A percentile compares a stretch with the other conserved stretches of the same genome.
These are phyloP conservation scores for Candolleomyces aberdarensis DNA, from an alignment of 768 basidiomycete genomes.

Conservation along the genomic window DNA sequence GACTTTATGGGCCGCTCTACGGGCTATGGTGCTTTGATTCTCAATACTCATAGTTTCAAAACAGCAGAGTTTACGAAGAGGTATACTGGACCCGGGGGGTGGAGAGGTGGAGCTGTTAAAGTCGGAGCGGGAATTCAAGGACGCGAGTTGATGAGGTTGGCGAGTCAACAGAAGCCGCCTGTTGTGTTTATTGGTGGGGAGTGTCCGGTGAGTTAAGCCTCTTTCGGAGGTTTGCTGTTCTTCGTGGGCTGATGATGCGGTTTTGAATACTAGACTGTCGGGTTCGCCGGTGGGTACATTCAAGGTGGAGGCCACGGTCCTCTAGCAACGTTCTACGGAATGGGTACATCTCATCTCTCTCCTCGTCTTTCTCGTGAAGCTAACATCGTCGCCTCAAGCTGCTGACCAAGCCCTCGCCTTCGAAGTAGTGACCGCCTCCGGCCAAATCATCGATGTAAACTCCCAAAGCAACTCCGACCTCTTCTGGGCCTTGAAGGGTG, in stretches of 20 bases:
- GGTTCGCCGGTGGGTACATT: conserved; percentile 34
- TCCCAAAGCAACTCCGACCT: conserved; percentile 34
- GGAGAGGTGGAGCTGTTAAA: conserved; percentile 16
- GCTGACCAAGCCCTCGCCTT: conserved; percentile 28
- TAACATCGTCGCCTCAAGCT: background rate
- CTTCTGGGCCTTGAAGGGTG: conserved; percentile 36
- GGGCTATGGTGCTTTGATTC: background rate
- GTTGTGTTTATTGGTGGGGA: conserved; percentile 10
- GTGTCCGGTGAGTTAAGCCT: conserved; percentile 10
- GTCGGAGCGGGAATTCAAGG: conserved; percentile 17
- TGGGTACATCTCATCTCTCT: conserved; percentile 10
- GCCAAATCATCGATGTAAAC: conserved; percentile 25
- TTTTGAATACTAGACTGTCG: conserved; percentile 23
- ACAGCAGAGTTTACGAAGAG: conserved; percentile 12
- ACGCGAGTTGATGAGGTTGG: conserved; percentile 11
- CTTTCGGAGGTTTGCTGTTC: too few species aligned
- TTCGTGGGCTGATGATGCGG: background rate
- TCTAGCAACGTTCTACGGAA: conserved; percentile 13
- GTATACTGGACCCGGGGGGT: conserved; percentile 12
- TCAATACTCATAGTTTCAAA: conserved; percentile 18
- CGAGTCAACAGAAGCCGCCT: conserved; percentile 9
- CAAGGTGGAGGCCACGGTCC: conserved; percentile 26
- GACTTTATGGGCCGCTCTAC: conserved; percentile 10
- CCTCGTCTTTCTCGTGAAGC: background rate
- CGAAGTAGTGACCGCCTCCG: conserved; percentile 39